Evolutionary conservation across 139 green algal genomes (phyloP).

Genomic region (Yamagishiella unicocca): DNA sequence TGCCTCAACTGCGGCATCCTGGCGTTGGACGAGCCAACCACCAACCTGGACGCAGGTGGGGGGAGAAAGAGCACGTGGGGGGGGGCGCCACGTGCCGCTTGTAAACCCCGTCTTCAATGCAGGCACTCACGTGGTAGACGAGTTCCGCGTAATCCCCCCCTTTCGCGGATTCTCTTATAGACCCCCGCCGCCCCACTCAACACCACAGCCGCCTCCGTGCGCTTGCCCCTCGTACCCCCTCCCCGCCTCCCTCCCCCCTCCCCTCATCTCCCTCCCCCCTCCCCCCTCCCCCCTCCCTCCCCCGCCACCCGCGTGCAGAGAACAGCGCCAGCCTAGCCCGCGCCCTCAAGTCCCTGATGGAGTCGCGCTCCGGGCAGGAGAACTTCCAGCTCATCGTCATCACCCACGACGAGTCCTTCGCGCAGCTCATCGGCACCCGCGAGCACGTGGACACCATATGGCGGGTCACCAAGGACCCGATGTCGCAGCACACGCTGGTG

Average conservation of each 20-base stretch:
- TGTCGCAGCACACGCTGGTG: slow-evolving; percentile 77
- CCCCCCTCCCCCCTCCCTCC: background rate
- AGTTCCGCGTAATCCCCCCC: too few species aligned
- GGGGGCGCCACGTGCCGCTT: too few species aligned
- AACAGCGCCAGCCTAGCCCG: slow-evolving; percentile 86
- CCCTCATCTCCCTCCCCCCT: background rate
- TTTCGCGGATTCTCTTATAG: too few species aligned
- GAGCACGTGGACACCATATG: slow-evolving; percentile 85
- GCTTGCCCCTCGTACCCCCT: background rate
- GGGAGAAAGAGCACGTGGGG: background rate
- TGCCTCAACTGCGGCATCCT: slow-evolving; percentile 99
- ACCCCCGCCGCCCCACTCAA: too few species aligned
- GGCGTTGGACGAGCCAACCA: slow-evolving; percentile 98
- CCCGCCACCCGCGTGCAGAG: slow-evolving; percentile 44
- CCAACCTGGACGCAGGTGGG: slow-evolving; percentile 93
- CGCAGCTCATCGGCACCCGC: slow-evolving; percentile 75
- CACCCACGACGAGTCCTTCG: slow-evolving; percentile 98
- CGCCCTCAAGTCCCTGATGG: slow-evolving; percentile 87
- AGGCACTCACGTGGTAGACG: too few species aligned
- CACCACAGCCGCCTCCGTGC: too few species aligned
- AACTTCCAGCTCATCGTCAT: slow-evolving; percentile 99
- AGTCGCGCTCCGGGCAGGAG: slow-evolving; percentile 82
- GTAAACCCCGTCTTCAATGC: too few species aligned
- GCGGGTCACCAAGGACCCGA: slow-evolving; percentile 91
- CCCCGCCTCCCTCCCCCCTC: background rate